Conservation (phyloP, 225 moss, liverwort and hornwort species). For the Climacium dendroides region DNA sequence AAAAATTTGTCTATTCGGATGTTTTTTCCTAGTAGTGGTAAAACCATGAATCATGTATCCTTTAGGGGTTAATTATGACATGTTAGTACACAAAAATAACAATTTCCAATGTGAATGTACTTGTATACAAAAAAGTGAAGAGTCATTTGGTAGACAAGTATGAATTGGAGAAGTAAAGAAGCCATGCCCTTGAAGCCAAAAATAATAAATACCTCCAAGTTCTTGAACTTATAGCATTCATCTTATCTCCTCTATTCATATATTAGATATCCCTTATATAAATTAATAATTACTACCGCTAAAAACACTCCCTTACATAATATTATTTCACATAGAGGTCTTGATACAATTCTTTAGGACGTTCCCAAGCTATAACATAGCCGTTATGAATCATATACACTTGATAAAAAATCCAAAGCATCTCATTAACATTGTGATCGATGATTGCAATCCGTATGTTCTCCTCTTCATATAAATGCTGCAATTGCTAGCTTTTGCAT, state of each 20-base stretch:
- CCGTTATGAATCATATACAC: slow-evolving; percentile 8
- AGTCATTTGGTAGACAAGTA: neutral
- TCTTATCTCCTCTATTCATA: neutral
- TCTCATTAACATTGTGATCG: slow-evolving; percentile 14
- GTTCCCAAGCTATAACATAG: slow-evolving; percentile 24
- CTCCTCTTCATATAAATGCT: slow-evolving; percentile 14
- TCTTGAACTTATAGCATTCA: neutral
- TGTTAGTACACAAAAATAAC: neutral
- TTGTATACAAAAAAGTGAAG: slow-evolving; percentile 4
- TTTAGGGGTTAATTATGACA: neutral
- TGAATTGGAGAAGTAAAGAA: neutral
- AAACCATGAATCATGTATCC: neutral
- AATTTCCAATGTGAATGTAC: neutral
- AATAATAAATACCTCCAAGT: neutral
- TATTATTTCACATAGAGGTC: neutral
- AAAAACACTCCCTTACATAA: slow-evolving; percentile 1
- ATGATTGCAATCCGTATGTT: slow-evolving; percentile 7
- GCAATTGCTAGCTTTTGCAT: slow-evolving; percentile 14
- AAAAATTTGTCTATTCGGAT: too few relatives aligned
- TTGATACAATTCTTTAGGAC: neutral
- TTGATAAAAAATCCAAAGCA: slow-evolving; percentile 10
- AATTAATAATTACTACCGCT: neutral
- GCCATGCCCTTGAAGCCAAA: neutral
- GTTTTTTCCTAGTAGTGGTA: too few relatives aligned
- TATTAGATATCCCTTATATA: neutral